phyloP scores from a whole-genome alignment of 163 green algal species.

The Chlorella variabilis region DNA sequence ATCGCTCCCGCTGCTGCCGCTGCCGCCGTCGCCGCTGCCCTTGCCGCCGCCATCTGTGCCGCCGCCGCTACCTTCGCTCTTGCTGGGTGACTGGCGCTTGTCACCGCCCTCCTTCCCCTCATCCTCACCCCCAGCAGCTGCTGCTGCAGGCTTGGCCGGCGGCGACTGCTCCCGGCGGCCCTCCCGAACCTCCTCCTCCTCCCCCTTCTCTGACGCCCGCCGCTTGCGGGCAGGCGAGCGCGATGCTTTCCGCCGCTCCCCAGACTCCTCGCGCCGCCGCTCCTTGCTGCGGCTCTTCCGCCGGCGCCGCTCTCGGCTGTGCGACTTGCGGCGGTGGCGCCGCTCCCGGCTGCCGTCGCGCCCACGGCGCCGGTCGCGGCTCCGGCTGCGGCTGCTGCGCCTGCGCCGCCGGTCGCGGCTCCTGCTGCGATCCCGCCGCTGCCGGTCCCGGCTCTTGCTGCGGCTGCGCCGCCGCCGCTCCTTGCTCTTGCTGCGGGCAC shows the following conservation, averaged over 20 bases:
- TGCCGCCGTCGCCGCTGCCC: neutral
- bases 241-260: neutral
- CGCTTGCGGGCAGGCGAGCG: slow-evolving; percentile 8
- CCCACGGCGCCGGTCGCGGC: neutral
- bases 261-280: no score
- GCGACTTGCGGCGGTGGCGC: neutral
- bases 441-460: neutral
- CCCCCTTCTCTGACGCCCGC: neutral
- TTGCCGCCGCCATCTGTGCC: neutral
- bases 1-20: slow-evolving; percentile 5
- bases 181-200: neutral
- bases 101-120: neutral
- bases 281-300: neutral
- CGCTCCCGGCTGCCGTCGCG: neutral
- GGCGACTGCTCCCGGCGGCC: neutral
- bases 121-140: neutral
- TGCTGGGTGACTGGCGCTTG: neutral
- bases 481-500: slow-evolving; percentile 10
- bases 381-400: neutral
- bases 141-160: neutral
- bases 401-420: neutral
- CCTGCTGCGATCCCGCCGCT: slow-evolving; percentile 4
- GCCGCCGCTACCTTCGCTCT: neutral
- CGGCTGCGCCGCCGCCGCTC: neutral
- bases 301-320: neutral